A percentile compares a stretch with the other conserved stretches of the same genome.
Evolutionary conservation across 768 basidiomycete species (phyloP).

Genomic region (Lenzites betulinus): DNA sequence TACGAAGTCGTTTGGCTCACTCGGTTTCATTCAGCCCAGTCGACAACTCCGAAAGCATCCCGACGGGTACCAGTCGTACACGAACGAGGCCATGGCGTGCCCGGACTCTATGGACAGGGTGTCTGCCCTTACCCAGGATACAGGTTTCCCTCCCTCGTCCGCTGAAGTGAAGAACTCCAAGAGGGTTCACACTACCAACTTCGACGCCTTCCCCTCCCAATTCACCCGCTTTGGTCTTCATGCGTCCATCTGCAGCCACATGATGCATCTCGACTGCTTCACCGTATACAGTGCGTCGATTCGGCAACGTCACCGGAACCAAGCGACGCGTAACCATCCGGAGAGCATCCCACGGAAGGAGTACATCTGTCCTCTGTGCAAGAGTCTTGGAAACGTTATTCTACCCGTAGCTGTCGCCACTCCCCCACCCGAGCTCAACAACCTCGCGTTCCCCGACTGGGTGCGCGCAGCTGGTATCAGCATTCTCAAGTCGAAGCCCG

Average conservation of each 20-base stretch:
- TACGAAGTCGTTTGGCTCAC: slow-evolving; percentile 75
- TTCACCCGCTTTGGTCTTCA: slow-evolving; percentile 85
- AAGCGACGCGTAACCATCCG: slow-evolving; percentile 90
- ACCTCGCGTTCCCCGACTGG: slow-evolving; percentile 80
- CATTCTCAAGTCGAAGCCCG: slow-evolving; percentile 82
- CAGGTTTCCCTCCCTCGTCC: slow-evolving; percentile 52
- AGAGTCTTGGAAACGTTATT: slow-evolving; percentile 92
- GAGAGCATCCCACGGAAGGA: slow-evolving; percentile 93
- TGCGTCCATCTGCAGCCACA: slow-evolving; percentile 88
- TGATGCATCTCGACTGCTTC: slow-evolving; percentile 98
- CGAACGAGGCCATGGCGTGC: slow-evolving; percentile 72
- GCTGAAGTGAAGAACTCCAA: slow-evolving; percentile 52
- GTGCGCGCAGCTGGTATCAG: slow-evolving; percentile 87
- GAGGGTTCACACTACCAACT: slow-evolving; percentile 46
- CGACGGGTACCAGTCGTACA: slow-evolving; percentile 56
- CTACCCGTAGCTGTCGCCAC: slow-evolving; percentile 71
- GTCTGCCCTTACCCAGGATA: slow-evolving; percentile 30
- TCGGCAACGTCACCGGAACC: slow-evolving; percentile 82
- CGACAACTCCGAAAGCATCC: slow-evolving; percentile 78
- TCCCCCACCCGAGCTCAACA: slow-evolving; percentile 49
- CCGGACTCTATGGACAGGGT: slow-evolving; percentile 67
- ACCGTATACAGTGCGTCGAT: slow-evolving; percentile 86
- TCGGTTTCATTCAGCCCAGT: slow-evolving; percentile 89
- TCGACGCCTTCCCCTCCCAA: slow-evolving; percentile 72
- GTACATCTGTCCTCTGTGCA: slow-evolving; percentile 96